Evolutionary conservation across 768 basidiomycete genomes (phyloP).

Genomic region (Hygrocybe punicea): DNA sequence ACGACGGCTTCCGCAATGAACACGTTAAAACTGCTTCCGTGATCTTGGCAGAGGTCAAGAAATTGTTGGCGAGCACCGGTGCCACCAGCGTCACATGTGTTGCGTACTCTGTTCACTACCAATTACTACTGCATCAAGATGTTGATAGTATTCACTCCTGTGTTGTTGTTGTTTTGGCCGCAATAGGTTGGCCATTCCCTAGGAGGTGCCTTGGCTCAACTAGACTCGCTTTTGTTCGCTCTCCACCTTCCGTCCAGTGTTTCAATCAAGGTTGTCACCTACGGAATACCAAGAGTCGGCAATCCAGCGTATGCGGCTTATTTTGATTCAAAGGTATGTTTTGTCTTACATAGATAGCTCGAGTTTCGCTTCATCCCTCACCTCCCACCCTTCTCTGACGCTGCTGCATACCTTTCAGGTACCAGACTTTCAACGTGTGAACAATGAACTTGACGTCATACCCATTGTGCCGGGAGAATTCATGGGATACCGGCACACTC

Average conservation of each 20-base stretch:
- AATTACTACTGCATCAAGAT: slow-evolving; percentile 30
- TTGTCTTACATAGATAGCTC: no score
- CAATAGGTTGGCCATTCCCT: slow-evolving; percentile 1
- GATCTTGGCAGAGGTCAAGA: slow-evolving; percentile 42
- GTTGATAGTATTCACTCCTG: not conserved
- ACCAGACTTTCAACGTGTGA: slow-evolving; percentile 50
- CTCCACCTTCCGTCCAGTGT: slow-evolving; percentile 43
- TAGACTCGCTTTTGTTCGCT: slow-evolving; percentile 56
- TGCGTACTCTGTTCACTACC: slow-evolving; percentile 37
- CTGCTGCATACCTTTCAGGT: slow-evolving; percentile 26
- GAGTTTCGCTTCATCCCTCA: slow-evolving; percentile 61
- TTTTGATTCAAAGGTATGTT: slow-evolving; percentile 42
- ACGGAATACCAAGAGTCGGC: slow-evolving; percentile 44
- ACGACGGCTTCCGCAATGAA: slow-evolving; percentile 43
- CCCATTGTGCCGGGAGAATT: slow-evolving; percentile 40
- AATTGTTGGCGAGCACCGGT: slow-evolving; percentile 32
- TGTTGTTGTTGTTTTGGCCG: not conserved
- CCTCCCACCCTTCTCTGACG: slow-evolving; percentile 41
- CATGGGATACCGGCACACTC: slow-evolving; percentile 44
- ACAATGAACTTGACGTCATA: slow-evolving; percentile 48
- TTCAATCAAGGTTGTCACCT: slow-evolving; percentile 34
- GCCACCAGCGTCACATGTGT: slow-evolving; percentile 42
- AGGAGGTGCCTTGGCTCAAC: slow-evolving; percentile 53
- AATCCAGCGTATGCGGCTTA: slow-evolving; percentile 20
- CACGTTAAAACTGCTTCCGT: slow-evolving; percentile 42